Conservation (phyloP, 805 yeast genomes). For the Candida odintsovae region DNA sequence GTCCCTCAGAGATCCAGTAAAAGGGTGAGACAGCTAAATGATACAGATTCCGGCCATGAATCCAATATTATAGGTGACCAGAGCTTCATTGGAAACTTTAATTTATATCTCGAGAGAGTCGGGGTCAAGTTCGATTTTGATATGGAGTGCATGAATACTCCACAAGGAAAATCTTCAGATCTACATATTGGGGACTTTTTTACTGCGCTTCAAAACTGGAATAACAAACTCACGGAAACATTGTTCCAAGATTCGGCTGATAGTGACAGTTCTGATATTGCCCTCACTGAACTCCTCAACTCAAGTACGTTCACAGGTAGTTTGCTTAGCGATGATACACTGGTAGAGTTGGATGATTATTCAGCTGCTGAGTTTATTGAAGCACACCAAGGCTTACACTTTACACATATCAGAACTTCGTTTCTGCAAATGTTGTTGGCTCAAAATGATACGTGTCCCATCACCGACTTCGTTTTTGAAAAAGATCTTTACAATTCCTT, state of each 20-base stretch:
- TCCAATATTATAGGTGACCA: background rate
- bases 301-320: constrained; percentile 24
- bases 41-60: constrained; percentile 8
- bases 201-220: constrained; percentile 16
- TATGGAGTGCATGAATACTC: constrained; percentile 4
- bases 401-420: constrained; percentile 32
- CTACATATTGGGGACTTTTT: constrained; percentile 9
- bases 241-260: constrained; percentile 13
- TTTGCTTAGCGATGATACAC: constrained; percentile 2
- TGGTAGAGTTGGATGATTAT: constrained; percentile 13
- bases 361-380: constrained; percentile 22
- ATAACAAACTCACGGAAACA: constrained; percentile 23
- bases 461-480: constrained; percentile 37
- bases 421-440: constrained; percentile 24
- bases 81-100: constrained; percentile 8
- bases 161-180: background rate
- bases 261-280: constrained; percentile 9
- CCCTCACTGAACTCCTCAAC: constrained; percentile 26
- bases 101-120: constrained; percentile 2
- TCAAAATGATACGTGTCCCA: constrained; percentile 20
- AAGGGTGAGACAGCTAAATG: constrained; percentile 29
- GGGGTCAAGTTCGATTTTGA: constrained; percentile 1
- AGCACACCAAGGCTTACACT: constrained; percentile 26
- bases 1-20: constrained; percentile 34
- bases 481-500: constrained; percentile 6